Evolutionary conservation across 176 grass and related monocot genomes (phyloP).

Genomic region (Aegilops tauschii): DNA sequence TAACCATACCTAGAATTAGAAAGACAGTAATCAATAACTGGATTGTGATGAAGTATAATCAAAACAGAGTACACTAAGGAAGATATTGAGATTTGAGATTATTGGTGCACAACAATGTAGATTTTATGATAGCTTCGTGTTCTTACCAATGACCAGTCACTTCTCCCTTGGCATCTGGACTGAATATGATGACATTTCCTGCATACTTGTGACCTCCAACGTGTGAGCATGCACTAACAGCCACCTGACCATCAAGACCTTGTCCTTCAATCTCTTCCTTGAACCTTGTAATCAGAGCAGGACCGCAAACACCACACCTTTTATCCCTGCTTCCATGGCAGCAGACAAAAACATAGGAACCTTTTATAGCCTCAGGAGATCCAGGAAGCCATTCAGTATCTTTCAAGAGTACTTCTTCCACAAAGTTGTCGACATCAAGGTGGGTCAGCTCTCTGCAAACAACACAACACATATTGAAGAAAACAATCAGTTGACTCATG

Average conservation of each 20-base stretch:
- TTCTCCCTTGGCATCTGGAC: constrained; percentile 51
- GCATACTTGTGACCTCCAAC: constrained; percentile 98
- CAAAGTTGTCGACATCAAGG: constrained; percentile 86
- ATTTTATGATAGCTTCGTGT: background rate
- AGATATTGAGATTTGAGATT: background rate
- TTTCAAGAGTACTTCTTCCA: constrained; percentile 92
- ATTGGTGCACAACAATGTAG: background rate
- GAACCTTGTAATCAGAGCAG: constrained; percentile 72
- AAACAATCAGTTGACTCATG: constrained; percentile 13
- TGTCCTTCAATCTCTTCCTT: constrained; percentile 68
- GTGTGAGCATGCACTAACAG: constrained; percentile 84
- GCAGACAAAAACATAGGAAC: constrained; percentile 91
- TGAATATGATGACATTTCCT: constrained; percentile 94
- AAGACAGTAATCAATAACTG: constrained; percentile 22
- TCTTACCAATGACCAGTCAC: constrained; percentile 95
- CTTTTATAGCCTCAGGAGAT: constrained; percentile 59
- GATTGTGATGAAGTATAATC: background rate
- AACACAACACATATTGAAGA: constrained; percentile 24
- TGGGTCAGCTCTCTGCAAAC: constrained; percentile 75
- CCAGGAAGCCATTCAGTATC: constrained; percentile 78
- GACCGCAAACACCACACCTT: constrained; percentile 89
- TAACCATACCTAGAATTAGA: constrained; percentile 91
- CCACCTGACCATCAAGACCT: constrained; percentile 60
- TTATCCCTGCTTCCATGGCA: constrained; percentile 86
- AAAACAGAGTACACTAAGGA: background rate